Evolutionary conservation across 2,329 filamentous ascomycete genomes (phyloP).

Genomic region (Stagonosporopsis rhizophila): DNA sequence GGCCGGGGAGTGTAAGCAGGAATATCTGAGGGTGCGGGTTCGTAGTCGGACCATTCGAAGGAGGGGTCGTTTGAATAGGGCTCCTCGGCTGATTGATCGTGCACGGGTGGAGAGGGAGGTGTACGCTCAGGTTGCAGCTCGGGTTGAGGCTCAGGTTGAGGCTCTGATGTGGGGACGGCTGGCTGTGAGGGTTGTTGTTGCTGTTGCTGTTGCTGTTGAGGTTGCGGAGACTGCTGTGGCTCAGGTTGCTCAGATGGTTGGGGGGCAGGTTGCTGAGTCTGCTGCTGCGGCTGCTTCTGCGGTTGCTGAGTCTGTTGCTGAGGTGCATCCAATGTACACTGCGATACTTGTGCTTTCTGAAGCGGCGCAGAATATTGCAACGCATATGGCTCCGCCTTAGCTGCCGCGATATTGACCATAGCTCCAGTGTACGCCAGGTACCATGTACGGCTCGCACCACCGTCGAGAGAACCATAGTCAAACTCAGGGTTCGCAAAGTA

Average conservation of each 20-base stretch:
- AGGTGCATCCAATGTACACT: background rate
- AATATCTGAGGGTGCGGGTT: background rate
- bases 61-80: conserved; percentile 4
- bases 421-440: conserved; percentile 48
- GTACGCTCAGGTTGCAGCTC: background rate
- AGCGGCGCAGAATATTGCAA: background rate
- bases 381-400: background rate
- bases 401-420: conserved; percentile 23
- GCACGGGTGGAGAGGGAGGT: background rate
- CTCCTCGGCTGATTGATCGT: background rate
- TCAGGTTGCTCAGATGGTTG: background rate
- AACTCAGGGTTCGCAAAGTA: conserved; percentile 77
- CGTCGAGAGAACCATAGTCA: conserved; percentile 73
- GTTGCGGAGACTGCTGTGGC: background rate
- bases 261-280: background rate
- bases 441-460: conserved; percentile 68
- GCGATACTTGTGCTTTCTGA: background rate
- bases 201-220: background rate
- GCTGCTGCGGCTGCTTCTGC: background rate
- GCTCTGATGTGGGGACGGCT: background rate
- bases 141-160: background rate
- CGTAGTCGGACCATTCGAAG: conserved; percentile 1
- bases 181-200: background rate
- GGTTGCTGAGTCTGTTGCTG: background rate
- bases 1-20: background rate